These are phyloP conservation scores for Xylaria sp. DNA, from an alignment of 2,329 filamentous ascomycete species.

Conservation along the genomic window DNA sequence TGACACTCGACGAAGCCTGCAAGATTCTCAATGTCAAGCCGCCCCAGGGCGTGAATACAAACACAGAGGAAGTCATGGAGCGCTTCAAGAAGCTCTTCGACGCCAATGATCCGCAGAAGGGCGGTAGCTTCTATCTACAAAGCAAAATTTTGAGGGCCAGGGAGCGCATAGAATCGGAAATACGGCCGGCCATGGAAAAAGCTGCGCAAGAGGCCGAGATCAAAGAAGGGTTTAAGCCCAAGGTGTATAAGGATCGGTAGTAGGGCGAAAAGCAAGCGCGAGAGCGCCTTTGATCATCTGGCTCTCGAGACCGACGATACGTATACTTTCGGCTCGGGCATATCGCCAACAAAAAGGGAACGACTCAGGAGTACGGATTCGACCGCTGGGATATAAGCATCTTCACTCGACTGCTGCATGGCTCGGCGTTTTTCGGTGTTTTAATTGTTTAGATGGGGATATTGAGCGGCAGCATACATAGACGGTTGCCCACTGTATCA, in stretches of 20 bases:
- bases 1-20: conserved; percentile 96
- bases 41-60: conserved; percentile 78
- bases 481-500: conserved; percentile 38
- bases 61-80: conserved; percentile 81
- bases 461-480: conserved; percentile 31
- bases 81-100: conserved; percentile 97
- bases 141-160: conserved; percentile 94
- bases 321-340: conserved; percentile 1
- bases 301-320: conserved; percentile 6
- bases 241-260: conserved; percentile 88
- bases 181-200: conserved; percentile 76
- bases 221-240: conserved; percentile 91
- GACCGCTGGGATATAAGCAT: conserved; percentile 54
- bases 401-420: conserved; percentile 66
- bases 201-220: conserved; percentile 79
- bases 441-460: conserved; percentile 30
- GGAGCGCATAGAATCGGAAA: conserved; percentile 90
- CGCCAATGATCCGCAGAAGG: conserved; percentile 91
- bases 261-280: conserved; percentile 11
- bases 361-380: conserved; percentile 25
- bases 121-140: conserved; percentile 97
- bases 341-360: conserved; percentile 15
- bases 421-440: conserved; percentile 56
- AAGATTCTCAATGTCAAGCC: conserved; percentile 96
- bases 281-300: conserved; percentile 14